These are phyloP conservation scores for Phialocephala sp. DNA, from an alignment of 2,329 filamentous ascomycete genomes.

Conservation along the genomic window DNA sequence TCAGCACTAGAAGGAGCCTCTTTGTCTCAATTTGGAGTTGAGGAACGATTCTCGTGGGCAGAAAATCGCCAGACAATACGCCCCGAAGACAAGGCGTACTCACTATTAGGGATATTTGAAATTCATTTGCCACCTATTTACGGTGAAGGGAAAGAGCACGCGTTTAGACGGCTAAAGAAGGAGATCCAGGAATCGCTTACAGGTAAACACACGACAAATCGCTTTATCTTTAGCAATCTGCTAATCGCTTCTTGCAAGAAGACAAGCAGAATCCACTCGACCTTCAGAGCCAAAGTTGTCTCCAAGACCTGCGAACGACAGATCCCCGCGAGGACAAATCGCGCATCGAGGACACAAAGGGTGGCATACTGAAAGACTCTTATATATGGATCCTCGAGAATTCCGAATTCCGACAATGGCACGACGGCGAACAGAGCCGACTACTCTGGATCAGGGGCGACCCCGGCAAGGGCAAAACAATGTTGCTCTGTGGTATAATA, in stretches of 20 bases:
- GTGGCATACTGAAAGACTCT: constrained; percentile 37
- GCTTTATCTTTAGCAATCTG: not conserved
- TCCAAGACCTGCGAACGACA: constrained; percentile 17
- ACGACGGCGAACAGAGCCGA: constrained; percentile 27
- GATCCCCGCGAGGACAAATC: constrained; percentile 27
- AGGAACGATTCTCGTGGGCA: too few relatives aligned
- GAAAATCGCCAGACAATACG: not conserved
- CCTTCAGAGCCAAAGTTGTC: not conserved
- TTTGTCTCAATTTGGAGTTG: too few relatives aligned
- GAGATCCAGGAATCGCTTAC: not conserved
- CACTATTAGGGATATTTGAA: not conserved
- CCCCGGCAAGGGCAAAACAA: constrained; percentile 47
- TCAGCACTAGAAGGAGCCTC: too few relatives aligned
- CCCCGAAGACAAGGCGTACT: not conserved
- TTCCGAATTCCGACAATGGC: constrained; percentile 40
- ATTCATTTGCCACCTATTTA: not conserved
- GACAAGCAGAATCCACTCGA: not conserved
- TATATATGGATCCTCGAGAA: constrained; percentile 45
- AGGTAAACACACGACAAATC: not conserved
- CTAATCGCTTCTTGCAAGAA: not conserved
- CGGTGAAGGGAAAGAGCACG: not conserved
- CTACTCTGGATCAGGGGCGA: constrained; percentile 26
- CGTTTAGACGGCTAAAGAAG: not conserved
- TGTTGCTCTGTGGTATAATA: constrained; percentile 34
- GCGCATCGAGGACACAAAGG: constrained; percentile 35